Evolutionary conservation across 805 yeast species (phyloP).

Genomic region (Jamesozyma rosinii): DNA sequence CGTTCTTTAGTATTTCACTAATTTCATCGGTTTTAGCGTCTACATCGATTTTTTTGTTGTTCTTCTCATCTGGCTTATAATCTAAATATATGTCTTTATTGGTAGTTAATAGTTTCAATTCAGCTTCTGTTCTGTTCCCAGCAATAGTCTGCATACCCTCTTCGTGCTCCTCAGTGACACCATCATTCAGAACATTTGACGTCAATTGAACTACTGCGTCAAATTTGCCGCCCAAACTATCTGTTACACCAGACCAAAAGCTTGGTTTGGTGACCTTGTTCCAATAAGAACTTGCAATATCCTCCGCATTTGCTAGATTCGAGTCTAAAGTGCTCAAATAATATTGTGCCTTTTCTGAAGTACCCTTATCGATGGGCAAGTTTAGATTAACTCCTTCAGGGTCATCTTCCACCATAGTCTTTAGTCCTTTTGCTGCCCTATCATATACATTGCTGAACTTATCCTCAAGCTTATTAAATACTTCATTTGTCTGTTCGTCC

Average conservation of each 20-base stretch:
- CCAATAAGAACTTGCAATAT: constrained; percentile 45
- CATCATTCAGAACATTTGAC: constrained; percentile 1
- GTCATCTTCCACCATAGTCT: constrained; percentile 14
- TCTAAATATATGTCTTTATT: constrained; percentile 38
- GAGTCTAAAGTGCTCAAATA: constrained; percentile 64
- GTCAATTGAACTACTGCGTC: constrained; percentile 16
- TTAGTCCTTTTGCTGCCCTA: constrained; percentile 19
- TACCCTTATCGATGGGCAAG: constrained; percentile 18
- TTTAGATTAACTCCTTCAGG: constrained; percentile 23
- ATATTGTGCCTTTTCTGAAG: constrained; percentile 41
- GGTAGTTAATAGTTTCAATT: constrained; percentile 45
- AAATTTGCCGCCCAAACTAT: constrained; percentile 14
- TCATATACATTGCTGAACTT: constrained; percentile 36
- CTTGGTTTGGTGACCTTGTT: constrained; percentile 18
- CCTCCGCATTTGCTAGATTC: constrained; percentile 66
- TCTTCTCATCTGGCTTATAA: constrained; percentile 1
- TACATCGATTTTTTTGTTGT: constrained; percentile 12
- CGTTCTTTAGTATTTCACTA: constrained; percentile 37
- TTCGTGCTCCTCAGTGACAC: constrained; percentile 13
- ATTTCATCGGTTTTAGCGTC: constrained; percentile 42
- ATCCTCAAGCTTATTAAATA: constrained; percentile 42
- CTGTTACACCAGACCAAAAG: constrained; percentile 25
- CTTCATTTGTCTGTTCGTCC: constrained; percentile 44
- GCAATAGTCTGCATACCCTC: constrained; percentile 23
- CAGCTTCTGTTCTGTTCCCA: constrained; percentile 55